A percentile compares a stretch with the other conserved stretches of the same genome.
Conservation (phyloP, 441 rosid species). For the Dalechampia spathulata region DNA sequence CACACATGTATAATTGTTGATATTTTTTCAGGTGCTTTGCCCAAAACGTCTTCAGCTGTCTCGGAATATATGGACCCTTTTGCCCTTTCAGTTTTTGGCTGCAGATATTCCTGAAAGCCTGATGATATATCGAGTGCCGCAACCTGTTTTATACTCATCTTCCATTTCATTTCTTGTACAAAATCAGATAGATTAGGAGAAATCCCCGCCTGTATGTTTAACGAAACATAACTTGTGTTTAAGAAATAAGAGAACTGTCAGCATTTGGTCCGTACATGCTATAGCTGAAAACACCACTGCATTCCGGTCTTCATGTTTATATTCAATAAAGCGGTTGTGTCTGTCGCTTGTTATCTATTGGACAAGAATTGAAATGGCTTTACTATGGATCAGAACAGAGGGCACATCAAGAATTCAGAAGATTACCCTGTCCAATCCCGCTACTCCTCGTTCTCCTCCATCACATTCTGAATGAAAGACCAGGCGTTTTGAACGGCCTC, state of each 20-base stretch:
- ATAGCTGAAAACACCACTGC: not conserved
- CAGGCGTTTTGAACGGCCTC: no score
- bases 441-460: no score
- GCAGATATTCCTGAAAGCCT: constrained; percentile 21
- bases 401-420: no score
- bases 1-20: not conserved
- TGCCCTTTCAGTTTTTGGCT: constrained; percentile 8
- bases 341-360: no score
- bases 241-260: constrained; percentile 1
- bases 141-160: not conserved
- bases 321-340: constrained; percentile 1
- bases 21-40: not conserved
- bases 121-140: constrained; percentile 2
- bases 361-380: no score
- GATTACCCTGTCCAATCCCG: no score
- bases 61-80: not conserved
- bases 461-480: no score
- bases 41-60: not conserved
- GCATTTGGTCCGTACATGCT: not conserved
- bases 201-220: constrained; percentile 7
- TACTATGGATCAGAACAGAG: no score
- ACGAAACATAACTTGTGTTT: constrained; percentile 9
- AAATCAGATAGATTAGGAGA: constrained; percentile 7
- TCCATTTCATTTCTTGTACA: constrained; percentile 10
- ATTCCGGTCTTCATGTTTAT: not conserved